phyloP scores from a whole-genome alignment of 192 early-diverging fungal species.

The Geosiphon pyriformis region DNA sequence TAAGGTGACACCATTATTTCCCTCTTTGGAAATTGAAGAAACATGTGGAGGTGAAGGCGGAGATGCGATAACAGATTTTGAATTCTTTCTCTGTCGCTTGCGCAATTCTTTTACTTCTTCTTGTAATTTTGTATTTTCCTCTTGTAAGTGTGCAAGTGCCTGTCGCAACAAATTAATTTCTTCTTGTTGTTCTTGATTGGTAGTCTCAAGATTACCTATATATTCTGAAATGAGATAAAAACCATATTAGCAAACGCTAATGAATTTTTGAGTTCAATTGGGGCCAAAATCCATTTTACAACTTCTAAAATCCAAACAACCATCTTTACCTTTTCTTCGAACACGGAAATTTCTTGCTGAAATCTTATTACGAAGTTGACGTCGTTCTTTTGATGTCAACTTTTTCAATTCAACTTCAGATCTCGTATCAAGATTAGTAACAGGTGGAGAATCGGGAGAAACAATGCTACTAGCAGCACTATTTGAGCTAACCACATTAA shows the following conservation, averaged over 20 bases:
- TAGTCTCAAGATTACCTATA: constrained; percentile 15
- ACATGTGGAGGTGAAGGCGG: constrained; percentile 17
- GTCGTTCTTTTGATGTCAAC: constrained; percentile 68
- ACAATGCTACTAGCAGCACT: neutral
- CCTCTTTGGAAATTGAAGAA: neutral
- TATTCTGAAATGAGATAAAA: constrained; percentile 21
- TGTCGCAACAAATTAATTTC: constrained; percentile 25
- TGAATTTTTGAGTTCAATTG: too few relatives aligned
- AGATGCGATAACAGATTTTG: neutral
- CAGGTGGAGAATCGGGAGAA: neutral
- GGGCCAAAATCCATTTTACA: too few relatives aligned
- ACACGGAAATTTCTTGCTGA: constrained; percentile 80
- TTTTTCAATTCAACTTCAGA: constrained; percentile 49
- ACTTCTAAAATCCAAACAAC: neutral
- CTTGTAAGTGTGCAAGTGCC: constrained; percentile 17
- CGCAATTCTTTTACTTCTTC: constrained; percentile 23
- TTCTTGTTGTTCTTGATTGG: constrained; percentile 22
- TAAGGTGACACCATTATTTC: neutral
- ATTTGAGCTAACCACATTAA: neutral
- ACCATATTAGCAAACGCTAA: too few relatives aligned
- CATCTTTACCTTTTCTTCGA: constrained; percentile 63
- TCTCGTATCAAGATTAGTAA: neutral
- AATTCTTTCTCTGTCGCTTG: neutral
- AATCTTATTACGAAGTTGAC: constrained; percentile 83
- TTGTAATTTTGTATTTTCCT: constrained; percentile 22